Conservation (phyloP, 306 rosid species). For the Lathyrus tuberosus region DNA sequence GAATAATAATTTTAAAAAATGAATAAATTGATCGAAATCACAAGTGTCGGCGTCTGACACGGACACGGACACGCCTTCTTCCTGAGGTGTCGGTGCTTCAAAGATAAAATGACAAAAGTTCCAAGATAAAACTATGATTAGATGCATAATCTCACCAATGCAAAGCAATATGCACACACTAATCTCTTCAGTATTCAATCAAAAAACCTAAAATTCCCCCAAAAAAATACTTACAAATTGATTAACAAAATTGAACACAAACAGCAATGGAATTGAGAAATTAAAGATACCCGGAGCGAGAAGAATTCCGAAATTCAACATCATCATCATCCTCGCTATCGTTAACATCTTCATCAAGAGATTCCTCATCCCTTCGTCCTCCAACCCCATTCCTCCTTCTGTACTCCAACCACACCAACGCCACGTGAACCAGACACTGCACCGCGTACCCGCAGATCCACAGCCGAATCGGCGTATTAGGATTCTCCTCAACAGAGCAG, state of each 20-base stretch:
- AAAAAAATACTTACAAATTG: background rate
- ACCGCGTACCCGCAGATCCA: conserved; percentile 84
- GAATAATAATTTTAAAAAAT: too few relatives aligned
- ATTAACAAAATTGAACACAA: too few relatives aligned
- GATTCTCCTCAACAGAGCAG: conserved; percentile 51
- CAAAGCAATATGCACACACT: background rate
- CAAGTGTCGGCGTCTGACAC: too few relatives aligned
- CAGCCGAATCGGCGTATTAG: conserved; percentile 74
- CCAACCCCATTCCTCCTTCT: conserved; percentile 48
- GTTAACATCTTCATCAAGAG: conserved; percentile 4
- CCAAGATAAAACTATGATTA: background rate
- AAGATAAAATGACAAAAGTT: too few relatives aligned
- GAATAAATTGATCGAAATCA: too few relatives aligned
- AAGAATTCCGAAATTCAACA: conserved; percentile 32
- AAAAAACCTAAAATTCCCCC: background rate
- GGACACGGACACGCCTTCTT: too few relatives aligned
- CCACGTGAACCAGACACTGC: conserved; percentile 82
- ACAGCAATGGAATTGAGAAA: background rate
- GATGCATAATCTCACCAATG: background rate
- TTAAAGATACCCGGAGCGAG: conserved; percentile 53
- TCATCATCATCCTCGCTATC: conserved; percentile 57
- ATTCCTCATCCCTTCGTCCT: conserved; percentile 19
- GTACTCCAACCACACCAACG: conserved; percentile 75
- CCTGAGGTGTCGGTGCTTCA: too few relatives aligned
- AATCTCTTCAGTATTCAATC: background rate